Conservation (phyloP, 371 early-diverging fungal genomes). For the Amoeboaphelidium protococcarum region DNA sequence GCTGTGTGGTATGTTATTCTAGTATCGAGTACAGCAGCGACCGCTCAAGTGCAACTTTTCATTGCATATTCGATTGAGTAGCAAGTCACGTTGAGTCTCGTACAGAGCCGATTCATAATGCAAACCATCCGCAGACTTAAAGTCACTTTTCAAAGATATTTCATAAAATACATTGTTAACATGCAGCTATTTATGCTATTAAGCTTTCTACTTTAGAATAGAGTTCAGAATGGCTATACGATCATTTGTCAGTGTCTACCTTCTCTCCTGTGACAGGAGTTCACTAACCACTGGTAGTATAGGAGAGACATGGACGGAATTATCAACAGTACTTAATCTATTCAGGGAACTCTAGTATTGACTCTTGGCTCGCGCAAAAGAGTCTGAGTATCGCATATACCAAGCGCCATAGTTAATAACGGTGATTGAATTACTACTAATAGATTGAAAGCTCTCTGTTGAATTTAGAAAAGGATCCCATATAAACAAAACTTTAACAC, state of each 20-base stretch:
- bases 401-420: no score
- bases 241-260: background rate
- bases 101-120: constrained; percentile 4
- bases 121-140: constrained; percentile 5
- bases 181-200: background rate
- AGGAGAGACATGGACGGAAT: constrained; percentile 1
- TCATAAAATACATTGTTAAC: background rate
- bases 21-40: constrained; percentile 7
- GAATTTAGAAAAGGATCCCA: no score
- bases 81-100: background rate
- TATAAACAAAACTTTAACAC: no score
- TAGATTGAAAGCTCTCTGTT: no score
- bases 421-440: no score
- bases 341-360: no score
- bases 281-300: constrained; percentile 10
- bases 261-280: constrained; percentile 6
- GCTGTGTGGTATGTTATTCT: constrained; percentile 33
- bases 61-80: constrained; percentile 2
- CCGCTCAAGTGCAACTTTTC: background rate
- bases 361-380: no score
- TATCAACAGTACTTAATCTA: no score
- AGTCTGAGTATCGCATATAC: no score
- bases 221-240: constrained; percentile 1
- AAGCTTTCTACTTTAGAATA: background rate
- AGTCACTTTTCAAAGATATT: background rate